Evolutionary conservation across 441 rosid genomes (phyloP).

Genomic region (Pelargonium fulgidum): DNA sequence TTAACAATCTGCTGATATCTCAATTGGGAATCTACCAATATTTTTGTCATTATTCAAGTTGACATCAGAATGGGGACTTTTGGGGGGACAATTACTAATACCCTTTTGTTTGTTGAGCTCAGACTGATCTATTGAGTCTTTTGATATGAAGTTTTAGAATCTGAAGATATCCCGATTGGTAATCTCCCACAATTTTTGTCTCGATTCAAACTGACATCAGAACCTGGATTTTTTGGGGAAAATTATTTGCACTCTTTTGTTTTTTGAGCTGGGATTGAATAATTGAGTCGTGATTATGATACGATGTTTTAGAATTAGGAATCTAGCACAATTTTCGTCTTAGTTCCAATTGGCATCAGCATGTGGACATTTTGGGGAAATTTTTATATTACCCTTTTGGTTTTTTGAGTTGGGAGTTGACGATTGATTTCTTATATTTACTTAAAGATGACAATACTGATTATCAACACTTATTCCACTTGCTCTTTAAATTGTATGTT

Average conservation of each 20-base stretch:
- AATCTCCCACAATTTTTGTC: background rate
- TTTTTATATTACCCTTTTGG: too few species aligned
- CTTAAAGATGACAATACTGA: background rate
- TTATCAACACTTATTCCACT: background rate
- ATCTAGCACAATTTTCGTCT: too few species aligned
- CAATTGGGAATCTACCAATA: too few species aligned
- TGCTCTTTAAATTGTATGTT: background rate
- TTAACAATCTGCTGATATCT: background rate
- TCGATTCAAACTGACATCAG: background rate
- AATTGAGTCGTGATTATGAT: background rate
- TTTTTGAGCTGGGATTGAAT: background rate
- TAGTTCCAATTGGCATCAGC: too few species aligned
- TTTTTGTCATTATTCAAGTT: too few species aligned
- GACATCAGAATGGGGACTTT: too few species aligned
- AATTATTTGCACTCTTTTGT: background rate
- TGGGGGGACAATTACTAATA: too few species aligned
- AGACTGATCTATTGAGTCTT: constrained; percentile 7
- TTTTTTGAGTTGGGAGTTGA: too few species aligned
- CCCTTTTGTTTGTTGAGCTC: too few species aligned
- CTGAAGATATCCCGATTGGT: background rate
- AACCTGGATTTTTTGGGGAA: background rate
- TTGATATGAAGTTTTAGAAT: background rate
- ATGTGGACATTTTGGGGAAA: too few species aligned
- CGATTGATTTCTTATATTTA: constrained; percentile 15
- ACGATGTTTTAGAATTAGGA: background rate